Evolutionary conservation across 2,329 filamentous ascomycete species (phyloP), one percentile per base, ranked within the genome.

Genomic region (Madurella mycetomatis): DNA sequence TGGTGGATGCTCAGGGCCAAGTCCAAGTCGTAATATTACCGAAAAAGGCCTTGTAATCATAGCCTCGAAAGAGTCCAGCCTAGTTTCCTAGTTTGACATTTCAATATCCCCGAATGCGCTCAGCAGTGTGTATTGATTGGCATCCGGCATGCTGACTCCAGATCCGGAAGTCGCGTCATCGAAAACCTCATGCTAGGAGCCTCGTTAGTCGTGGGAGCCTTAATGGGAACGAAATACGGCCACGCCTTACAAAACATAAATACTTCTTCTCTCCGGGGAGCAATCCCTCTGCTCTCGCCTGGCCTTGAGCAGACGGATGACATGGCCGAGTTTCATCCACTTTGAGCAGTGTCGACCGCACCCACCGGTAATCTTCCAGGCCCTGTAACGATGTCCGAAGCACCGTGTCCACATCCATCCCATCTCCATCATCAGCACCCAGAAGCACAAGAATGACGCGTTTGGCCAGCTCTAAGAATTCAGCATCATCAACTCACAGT

Each of bases 1-100:
- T 37, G n/a, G 31, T 50, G 44, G 47, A 57, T 57, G 55, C n/a
- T 50, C 25, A 40, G 51, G 40, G 12, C 47, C 9, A 57, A 57
- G 39, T 19, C 30, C n/a, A 54, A 51, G 47, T 37, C 34, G 11
- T 37, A 37, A 11, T 2, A 9, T 37, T 5, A 7, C 7, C 25
- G 25, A 25, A 25, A 25, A 25, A 25, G 3, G 25, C 25, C 7
- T 25, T 7, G 25, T 25, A 25, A 4, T 25, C 7, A n/a, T 25
- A 25, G 7, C 25, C 25, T 4, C 25, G 25, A 25, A 25, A 3
- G 3, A 25, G 7, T 25, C 3, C 25, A 7, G 7, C 25, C 25
- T n/a, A 25, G 7, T 25, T 25, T 25, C 25, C 25, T 25, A 25
- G 7, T 7, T 25, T 25, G 25, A 7, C 4, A 7, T 25, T 4